phyloP scores from a whole-genome alignment of 2,329 filamentous ascomycete genomes.

The Neurospora sp. region DNA sequence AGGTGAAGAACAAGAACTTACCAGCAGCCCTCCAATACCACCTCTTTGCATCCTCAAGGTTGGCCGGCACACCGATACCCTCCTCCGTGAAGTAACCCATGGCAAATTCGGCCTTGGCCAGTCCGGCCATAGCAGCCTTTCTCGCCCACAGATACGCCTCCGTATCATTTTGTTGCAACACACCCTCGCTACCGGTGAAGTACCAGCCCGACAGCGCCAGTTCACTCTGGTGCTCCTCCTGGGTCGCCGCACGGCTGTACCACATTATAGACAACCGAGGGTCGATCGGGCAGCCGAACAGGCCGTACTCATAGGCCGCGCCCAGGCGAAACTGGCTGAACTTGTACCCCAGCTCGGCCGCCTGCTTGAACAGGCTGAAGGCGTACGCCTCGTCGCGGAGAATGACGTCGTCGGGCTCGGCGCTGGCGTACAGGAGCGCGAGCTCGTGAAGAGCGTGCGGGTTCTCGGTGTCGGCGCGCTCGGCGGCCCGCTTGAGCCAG shows the following conservation, averaged over 20 bases:
- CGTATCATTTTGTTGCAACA: slow-evolving; percentile 84
- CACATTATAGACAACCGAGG: slow-evolving; percentile 79
- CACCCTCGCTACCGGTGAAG: slow-evolving; percentile 78
- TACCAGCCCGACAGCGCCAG: slow-evolving; percentile 86
- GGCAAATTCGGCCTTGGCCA: slow-evolving; percentile 92
- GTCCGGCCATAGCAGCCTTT: slow-evolving; percentile 78
- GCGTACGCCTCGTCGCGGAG: slow-evolving; percentile 76
- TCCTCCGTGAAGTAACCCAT: slow-evolving; percentile 98
- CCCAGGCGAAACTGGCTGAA: slow-evolving; percentile 88
- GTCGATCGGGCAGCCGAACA: slow-evolving; percentile 74
- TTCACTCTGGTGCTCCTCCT: slow-evolving; percentile 91
- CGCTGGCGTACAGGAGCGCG: slow-evolving; percentile 54
- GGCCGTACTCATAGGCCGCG: slow-evolving; percentile 80
- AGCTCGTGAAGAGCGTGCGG: slow-evolving; percentile 93
- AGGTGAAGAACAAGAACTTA: slow-evolving; percentile 42
- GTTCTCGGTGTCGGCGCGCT: slow-evolving; percentile 79
- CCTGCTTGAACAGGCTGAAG: slow-evolving; percentile 71
- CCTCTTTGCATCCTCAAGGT: slow-evolving; percentile 88
- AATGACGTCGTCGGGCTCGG: slow-evolving; percentile 59
- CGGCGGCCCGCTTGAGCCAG: slow-evolving; percentile 89
- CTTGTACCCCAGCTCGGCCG: slow-evolving; percentile 85
- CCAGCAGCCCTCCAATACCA: slow-evolving; percentile 98
- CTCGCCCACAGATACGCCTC: slow-evolving; percentile 96
- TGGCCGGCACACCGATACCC: slow-evolving; percentile 78
- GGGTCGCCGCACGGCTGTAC: slow-evolving; percentile 85